These are phyloP conservation scores for Aschersonia sp. DNA, from an alignment of 2,329 filamentous ascomycete species.

Conservation along the genomic window DNA sequence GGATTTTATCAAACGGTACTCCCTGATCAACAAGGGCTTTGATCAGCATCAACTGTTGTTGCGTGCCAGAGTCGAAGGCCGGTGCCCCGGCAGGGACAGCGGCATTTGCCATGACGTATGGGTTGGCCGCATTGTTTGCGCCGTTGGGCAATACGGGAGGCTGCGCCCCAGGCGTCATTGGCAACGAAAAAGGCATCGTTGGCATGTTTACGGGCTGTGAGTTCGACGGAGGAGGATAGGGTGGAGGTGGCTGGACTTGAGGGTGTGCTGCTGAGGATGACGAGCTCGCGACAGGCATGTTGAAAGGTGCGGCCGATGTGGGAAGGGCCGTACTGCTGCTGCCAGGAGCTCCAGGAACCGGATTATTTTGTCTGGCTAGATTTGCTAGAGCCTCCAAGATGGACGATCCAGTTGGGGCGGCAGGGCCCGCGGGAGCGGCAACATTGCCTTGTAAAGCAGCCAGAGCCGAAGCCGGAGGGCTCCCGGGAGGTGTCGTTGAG, in stretches of 20 bases:
- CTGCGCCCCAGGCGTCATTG: constrained; percentile 20
- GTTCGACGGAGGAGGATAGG: constrained; percentile 24
- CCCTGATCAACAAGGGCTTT: constrained; percentile 64
- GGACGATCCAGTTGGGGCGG: constrained; percentile 34
- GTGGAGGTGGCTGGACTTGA: constrained; percentile 13
- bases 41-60: constrained; percentile 60
- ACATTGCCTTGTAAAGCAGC: constrained; percentile 20
- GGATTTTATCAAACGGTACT: constrained; percentile 64
- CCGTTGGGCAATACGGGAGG: constrained; percentile 12
- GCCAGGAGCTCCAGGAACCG: constrained; percentile 19
- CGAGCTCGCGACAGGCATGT: constrained; percentile 16
- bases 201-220: constrained; percentile 46
- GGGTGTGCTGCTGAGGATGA: constrained; percentile 14
- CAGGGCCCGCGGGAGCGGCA: constrained; percentile 22
- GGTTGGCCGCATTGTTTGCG: constrained; percentile 10
- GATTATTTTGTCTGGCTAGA: constrained; percentile 61
- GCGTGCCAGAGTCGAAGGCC: constrained; percentile 38
- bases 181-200: constrained; percentile 27
- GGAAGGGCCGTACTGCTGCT: constrained; percentile 23
- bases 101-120: constrained; percentile 17
- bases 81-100: constrained; percentile 18
- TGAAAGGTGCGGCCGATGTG: constrained; percentile 21
- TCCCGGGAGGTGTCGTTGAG: constrained; percentile 59
- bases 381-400: constrained; percentile 70
- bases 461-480: constrained; percentile 33